Evolutionary conservation across 23 red algal genomes (phyloP), one percentile per base, ranked within the genome.

Genomic region (Chondrus crispus): DNA sequence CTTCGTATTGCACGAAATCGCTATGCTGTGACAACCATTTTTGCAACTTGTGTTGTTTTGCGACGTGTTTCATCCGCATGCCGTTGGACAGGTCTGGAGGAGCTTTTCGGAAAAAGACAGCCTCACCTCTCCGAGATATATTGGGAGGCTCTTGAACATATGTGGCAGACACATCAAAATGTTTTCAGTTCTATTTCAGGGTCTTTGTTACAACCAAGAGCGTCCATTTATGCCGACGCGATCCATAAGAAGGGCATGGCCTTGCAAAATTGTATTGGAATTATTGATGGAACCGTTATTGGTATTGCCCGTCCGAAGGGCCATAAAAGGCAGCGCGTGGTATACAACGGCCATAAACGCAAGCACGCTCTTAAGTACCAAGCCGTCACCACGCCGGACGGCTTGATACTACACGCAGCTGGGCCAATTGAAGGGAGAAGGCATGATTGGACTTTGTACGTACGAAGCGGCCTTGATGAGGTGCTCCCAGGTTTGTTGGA

Each of bases 61-160:
- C 55, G 62, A 69, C 58, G 82, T 30, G 35, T 86, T 68, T 37
- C 55, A 18, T 76, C 71, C 38, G 30, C 71, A 40, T 28, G 4
- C 36, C 28, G 6, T 24, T 76, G 71, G 71, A 47, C 8, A 71
- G 7, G 69, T 43, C 47, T 86, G 58, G 55, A 35, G 38, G 26
- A 24, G 26, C n/a, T 69, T 4, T 86, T 86, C 46, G 82, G 82
- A 5, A 86, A 86, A 43, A 53, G 69, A 18, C 40, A 9, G 39
- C 41, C 55, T 5, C 58, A 86, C 24, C 54, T 86, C 36, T 11
- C 40, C 5, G 58, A 86, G 8, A 86, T 86, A 41, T 86, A 48
- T 8, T 86, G 82, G 57, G 58, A 86, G 47, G 55, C 41, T 5
- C 18, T 90, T 39, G 86, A 79, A 38, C 5, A 52, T 38, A 54